Conservation (phyloP, 768 basidiomycete genomes). For the Naematelia aurantialba region DNA sequence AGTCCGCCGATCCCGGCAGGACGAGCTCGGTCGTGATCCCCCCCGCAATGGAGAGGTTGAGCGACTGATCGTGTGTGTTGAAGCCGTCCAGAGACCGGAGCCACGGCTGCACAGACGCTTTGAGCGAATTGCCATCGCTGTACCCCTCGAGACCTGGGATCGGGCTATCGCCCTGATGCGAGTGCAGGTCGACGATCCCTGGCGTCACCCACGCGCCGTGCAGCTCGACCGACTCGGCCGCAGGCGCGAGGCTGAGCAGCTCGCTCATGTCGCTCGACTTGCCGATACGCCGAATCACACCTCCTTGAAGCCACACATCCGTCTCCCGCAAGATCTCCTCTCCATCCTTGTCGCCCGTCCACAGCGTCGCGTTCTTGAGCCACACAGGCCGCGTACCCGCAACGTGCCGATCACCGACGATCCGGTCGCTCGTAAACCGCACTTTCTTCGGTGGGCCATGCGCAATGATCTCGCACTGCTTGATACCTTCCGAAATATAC, state of each 20-base stretch:
- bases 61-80: slow-evolving; percentile 77
- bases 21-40: slow-evolving; percentile 82
- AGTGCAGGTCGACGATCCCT: slow-evolving; percentile 65
- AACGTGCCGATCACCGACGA: slow-evolving; percentile 31
- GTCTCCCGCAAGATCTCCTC: slow-evolving; percentile 56
- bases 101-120: slow-evolving; percentile 60
- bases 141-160: slow-evolving; percentile 58
- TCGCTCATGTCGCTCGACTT: neutral
- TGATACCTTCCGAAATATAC: neutral
- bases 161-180: slow-evolving; percentile 71
- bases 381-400: slow-evolving; percentile 57
- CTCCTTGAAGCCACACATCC: slow-evolving; percentile 61
- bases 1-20: slow-evolving; percentile 59
- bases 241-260: slow-evolving; percentile 17
- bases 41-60: slow-evolving; percentile 71
- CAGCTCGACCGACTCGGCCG: slow-evolving; percentile 58
- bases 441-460: neutral
- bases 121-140: slow-evolving; percentile 61
- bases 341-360: slow-evolving; percentile 65
- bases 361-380: slow-evolving; percentile 66
- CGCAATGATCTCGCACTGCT: neutral
- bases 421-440: neutral
- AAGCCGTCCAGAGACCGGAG: slow-evolving; percentile 77
- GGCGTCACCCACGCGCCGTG: slow-evolving; percentile 69
- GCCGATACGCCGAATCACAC: slow-evolving; percentile 61